Conservation (phyloP, 1,284 basidiomycete genomes). For the Flammula alnicola region DNA sequence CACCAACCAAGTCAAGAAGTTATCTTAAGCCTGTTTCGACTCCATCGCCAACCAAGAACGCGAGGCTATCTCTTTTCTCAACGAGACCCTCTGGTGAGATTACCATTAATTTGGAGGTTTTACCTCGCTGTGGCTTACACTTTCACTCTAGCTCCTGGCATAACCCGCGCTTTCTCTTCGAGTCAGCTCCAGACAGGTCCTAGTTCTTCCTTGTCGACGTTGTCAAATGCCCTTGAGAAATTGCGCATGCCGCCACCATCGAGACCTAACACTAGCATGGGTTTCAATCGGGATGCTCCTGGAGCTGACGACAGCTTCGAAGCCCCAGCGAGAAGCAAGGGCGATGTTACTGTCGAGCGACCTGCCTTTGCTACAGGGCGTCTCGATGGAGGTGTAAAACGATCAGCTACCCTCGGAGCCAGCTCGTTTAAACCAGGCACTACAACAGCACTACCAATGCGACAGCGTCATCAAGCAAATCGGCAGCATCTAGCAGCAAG, state of each 20-base stretch:
- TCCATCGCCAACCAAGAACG: conserved; percentile 41
- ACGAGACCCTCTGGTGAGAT: conserved; percentile 34
- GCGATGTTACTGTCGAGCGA: conserved; percentile 27
- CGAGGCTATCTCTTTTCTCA: conserved; percentile 35
- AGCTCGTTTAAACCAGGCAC: conserved; percentile 14
- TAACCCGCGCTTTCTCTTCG: conserved; percentile 30
- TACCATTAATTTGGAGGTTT: neutral
- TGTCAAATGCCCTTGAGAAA: conserved; percentile 65
- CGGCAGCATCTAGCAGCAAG: conserved; percentile 13
- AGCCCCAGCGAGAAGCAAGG: conserved; percentile 25
- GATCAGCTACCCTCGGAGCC: conserved; percentile 23
- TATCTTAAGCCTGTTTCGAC: conserved; percentile 25
- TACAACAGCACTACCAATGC: conserved; percentile 4
- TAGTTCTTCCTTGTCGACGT: conserved; percentile 49
- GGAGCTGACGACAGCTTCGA: conserved; percentile 29
- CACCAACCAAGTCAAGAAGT: conserved; percentile 26
- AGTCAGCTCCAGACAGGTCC: conserved; percentile 27
- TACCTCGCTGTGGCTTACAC: neutral
- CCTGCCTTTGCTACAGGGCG: conserved; percentile 16
- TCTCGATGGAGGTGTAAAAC: conserved; percentile 24
- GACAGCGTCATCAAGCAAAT: conserved; percentile 24
- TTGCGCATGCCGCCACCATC: conserved; percentile 62
- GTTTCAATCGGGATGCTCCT: conserved; percentile 50
- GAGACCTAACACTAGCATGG: conserved; percentile 67
- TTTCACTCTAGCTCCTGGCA: conserved; percentile 16